Evolutionary conservation across 148 eudicot genomes (phyloP), one percentile per base, ranked within the genome.

Genomic region (Nepenthes mirabilis): DNA sequence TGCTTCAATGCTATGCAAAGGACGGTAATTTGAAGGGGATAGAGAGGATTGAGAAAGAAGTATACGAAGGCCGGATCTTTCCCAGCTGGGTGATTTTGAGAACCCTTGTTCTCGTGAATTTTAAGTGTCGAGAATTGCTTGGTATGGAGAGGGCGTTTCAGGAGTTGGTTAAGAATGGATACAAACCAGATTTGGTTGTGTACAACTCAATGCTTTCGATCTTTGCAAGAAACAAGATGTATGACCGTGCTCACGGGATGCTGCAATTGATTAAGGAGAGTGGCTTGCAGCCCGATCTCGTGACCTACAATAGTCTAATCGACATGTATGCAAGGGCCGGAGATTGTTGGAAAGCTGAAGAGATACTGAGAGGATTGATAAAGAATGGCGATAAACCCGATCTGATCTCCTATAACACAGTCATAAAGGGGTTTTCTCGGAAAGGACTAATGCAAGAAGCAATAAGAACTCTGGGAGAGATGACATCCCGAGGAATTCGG

Each of bases 71-170:
- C 2, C 68, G 55, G 5, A 81, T 91, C 47, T 91, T 74, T 62
- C 93, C 97, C 2, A 85, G 85, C 66, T 91, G 97, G 97, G 59
- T 85, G 76, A 83, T 91, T 66, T 72, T 87, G 67, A 79, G 93
- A 75, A 79, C 85, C 58, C 82, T 90, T 7, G 58, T 87, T 63
- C 82, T 87, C 23, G 81, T 87, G 48, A 79, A 85, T 68, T 83
- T 77, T 73, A 85, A 77, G 68, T 81, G 91, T 70, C 72, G 85
- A 36, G 75, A 83, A 33, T 62, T 87, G 11, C 11, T 61, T n/a
- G 95, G 97, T 36, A 87, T 76, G 93, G 87, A 91, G 55, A 87
- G 82, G 56, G 95, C 97, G 43, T 84, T 87, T 64, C 65, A 59
- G 63, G 91, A 80, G 63, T 56, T 90, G 50, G 64, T 57, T 49